A percentile compares a stretch with the other conserved stretches of the same genome.
Conservation (phyloP, 225 moss, liverwort and hornwort species). For the Thuidium tamariscinum region DNA sequence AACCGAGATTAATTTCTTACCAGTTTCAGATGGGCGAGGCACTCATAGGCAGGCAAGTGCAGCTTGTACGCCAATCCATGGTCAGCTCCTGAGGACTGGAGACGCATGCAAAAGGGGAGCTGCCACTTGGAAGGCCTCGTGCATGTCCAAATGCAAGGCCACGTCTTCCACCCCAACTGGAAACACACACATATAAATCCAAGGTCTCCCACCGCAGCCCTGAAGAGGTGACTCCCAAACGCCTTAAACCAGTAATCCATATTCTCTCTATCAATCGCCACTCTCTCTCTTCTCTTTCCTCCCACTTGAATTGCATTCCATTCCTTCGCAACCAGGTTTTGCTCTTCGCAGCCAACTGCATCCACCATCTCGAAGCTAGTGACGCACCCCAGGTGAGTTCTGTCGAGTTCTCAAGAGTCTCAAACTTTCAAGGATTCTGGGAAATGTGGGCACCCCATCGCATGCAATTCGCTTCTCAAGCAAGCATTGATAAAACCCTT, state of each 20-base stretch:
- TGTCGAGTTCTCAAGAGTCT: background rate
- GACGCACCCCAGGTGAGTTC: background rate
- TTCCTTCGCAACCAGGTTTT: background rate
- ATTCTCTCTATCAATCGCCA: background rate
- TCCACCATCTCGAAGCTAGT: background rate
- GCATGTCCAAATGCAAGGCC: background rate
- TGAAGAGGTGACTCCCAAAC: background rate
- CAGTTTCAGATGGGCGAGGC: background rate
- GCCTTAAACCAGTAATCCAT: background rate
- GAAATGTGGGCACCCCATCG: background rate
- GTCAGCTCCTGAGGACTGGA: background rate
- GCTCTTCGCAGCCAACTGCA: background rate
- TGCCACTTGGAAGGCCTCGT: slow-evolving; percentile 4
- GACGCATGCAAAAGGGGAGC: background rate
- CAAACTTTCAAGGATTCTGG: background rate
- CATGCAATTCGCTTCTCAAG: background rate
- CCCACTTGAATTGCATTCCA: no score
- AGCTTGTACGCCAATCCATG: background rate
- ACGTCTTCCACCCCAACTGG: background rate
- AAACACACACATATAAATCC: background rate
- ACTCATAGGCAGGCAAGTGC: background rate
- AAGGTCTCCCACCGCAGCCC: background rate
- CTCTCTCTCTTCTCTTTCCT: background rate
- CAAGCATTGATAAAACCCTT: background rate
- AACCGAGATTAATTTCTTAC: background rate